phyloP scores from a whole-genome alignment of 2,329 filamentous ascomycete species.

The Biscogniauxia mediterranea region DNA sequence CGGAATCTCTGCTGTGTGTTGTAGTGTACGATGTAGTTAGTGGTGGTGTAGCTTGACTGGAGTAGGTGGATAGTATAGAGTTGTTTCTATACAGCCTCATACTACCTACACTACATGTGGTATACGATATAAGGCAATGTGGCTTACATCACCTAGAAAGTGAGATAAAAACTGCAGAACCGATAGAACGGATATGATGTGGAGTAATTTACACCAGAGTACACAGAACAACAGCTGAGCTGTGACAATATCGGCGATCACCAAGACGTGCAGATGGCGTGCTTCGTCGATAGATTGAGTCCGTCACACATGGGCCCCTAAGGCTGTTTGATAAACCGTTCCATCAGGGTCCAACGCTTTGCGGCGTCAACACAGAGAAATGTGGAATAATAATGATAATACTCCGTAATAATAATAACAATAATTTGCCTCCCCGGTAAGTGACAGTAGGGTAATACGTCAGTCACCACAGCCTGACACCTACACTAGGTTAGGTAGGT shows the following conservation, averaged over 20 bases:
- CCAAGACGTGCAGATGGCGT: not conserved
- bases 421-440: not conserved
- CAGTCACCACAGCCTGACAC: not conserved
- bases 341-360: not conserved
- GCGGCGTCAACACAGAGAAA: no score
- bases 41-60: no score
- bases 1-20: no score
- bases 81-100: no score
- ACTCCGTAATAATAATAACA: not conserved
- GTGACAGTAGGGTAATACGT: not conserved
- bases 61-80: no score
- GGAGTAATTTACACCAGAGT: not conserved
- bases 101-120: no score
- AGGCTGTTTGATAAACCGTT: not conserved
- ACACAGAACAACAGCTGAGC: not conserved
- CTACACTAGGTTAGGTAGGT: no score
- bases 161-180: no score
- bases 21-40: no score
- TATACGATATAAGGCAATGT: no score
- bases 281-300: not conserved
- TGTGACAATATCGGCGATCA: not conserved
- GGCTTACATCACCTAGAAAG: no score
- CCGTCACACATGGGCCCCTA: not conserved
- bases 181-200: not conserved
- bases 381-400: not conserved